These are phyloP conservation scores for Ustilago loliicola DNA, from an alignment of 1,284 basidiomycete genomes.

Conservation along the genomic window DNA sequence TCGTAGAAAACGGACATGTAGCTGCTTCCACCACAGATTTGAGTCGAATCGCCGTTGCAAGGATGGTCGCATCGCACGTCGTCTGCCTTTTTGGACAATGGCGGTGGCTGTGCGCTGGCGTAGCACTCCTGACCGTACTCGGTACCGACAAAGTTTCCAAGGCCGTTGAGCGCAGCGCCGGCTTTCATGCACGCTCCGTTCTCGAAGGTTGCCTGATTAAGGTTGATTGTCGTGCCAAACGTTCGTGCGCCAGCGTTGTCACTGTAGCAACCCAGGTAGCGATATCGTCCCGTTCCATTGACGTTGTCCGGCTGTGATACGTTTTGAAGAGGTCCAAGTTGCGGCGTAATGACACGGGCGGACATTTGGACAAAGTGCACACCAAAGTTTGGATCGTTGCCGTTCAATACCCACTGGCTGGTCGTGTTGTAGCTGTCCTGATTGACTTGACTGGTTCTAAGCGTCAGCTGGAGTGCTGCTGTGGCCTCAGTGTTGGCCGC, in stretches of 20 bases:
- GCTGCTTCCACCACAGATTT: neutral
- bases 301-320: neutral
- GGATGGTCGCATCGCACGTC: neutral
- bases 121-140: neutral
- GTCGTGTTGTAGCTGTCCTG: neutral
- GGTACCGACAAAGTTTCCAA: neutral
- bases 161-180: neutral
- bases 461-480: neutral
- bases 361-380: slow-evolving; percentile 32
- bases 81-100: neutral
- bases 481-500: neutral
- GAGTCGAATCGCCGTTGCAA: neutral
- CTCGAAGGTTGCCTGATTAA: too few relatives aligned
- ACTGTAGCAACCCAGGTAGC: neutral
- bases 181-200: neutral
- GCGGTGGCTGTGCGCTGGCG: neutral
- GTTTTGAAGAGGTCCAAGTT: slow-evolving; percentile 8
- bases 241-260: too few relatives aligned
- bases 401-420: slow-evolving; percentile 27
- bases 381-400: slow-evolving; percentile 35
- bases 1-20: neutral
- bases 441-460: neutral
- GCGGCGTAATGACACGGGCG: slow-evolving; percentile 17
- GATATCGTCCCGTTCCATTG: neutral
- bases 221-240: neutral